phyloP scores from a whole-genome alignment of 2,329 filamentous ascomycete genomes.

The Nannizziopsis arthrosporioides region DNA sequence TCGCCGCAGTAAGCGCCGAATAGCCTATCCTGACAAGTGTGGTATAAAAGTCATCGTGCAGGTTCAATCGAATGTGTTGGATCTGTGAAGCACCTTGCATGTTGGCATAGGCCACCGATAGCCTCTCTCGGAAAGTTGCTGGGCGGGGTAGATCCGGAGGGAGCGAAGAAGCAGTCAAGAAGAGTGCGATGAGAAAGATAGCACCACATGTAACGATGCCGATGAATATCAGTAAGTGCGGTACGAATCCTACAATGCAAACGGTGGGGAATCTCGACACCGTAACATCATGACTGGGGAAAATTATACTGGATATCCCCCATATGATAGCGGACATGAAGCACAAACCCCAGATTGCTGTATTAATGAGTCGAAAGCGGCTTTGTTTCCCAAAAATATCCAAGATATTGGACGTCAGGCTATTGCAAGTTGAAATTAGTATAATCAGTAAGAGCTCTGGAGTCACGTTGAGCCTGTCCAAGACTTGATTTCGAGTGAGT shows the following conservation, averaged over 20 bases:
- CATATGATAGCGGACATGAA: slow-evolving; percentile 79
- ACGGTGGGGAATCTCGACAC: slow-evolving; percentile 84
- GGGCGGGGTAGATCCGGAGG: slow-evolving; percentile 40
- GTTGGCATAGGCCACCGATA: slow-evolving; percentile 65
- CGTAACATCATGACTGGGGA: slow-evolving; percentile 41
- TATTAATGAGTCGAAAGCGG: slow-evolving; percentile 70
- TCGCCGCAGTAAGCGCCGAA: slow-evolving; percentile 78
- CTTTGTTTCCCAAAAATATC: slow-evolving; percentile 71
- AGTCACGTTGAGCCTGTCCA: slow-evolving; percentile 73
- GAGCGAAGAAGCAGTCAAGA: slow-evolving; percentile 60
- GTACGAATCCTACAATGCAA: slow-evolving; percentile 88
- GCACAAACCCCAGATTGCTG: slow-evolving; percentile 76
- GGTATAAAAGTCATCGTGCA: slow-evolving; percentile 93
- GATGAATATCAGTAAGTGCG: slow-evolving; percentile 72
- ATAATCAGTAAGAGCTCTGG: slow-evolving; percentile 80
- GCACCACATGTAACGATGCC: slow-evolving; percentile 64
- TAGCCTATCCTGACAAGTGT: slow-evolving; percentile 79
- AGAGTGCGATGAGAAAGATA: slow-evolving; percentile 67
- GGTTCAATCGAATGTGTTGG: slow-evolving; percentile 64
- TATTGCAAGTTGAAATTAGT: slow-evolving; percentile 78
- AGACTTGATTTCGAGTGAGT: slow-evolving; percentile 44
- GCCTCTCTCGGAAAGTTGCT: slow-evolving; percentile 45
- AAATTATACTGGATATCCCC: slow-evolving; percentile 48
- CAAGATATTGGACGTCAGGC: slow-evolving; percentile 70
- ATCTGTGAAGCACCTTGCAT: slow-evolving; percentile 86